Base-by-base conservation (phyloP, 1,139 yeast genomes). In the Waltiozyma sp. region DNA sequence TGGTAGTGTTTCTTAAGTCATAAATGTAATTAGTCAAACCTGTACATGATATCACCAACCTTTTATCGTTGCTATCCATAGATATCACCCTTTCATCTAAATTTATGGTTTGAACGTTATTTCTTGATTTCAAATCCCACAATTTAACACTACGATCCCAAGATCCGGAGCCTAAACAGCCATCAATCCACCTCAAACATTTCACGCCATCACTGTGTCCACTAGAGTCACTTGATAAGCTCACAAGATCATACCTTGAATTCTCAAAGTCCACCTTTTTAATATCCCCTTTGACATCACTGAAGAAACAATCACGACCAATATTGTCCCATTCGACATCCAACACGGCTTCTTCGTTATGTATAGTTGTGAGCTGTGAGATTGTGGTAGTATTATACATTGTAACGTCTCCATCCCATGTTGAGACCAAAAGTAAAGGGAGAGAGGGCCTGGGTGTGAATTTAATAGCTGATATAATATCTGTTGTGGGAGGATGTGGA, bases 51-150 rank as follows among this genome's bases (percentile, higher is more conserved):
- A 82, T 69, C 1, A 80, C 74, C 19, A 83, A 53, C 44, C 62
- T 61, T 19, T 68, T 61, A 3, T 60, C 62, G 8, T 73, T 65
- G 1, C 74, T 60, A 53, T 83, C 93, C 79, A 85, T 72, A 5
- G 79, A 69, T 48, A 79, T 72, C 13, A 83, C 76, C 56, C 85
- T 86, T 11, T 69, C 70, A 1, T 73, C 70, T n/a, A 69, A 43
- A 1, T 46, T 42, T 10, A 61, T 38, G 10, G 16, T 15, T 14
- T 19, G 16, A 19, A 11, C 36, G 4, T 47, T 39, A n/a, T 44
- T 37, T 7, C 43, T 46, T 45, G 45, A 50, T 42, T 68, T 51
- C 6, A 56, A 52, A 45, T 72, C 75, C 3, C 59, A 54, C 35
- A 66, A 59, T 41, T 67, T 71, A 11, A 80, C 45, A 0, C 65